Base-by-base conservation (phyloP, 2,329 filamentous ascomycete species). In the Aspergillus neoniger region DNA sequence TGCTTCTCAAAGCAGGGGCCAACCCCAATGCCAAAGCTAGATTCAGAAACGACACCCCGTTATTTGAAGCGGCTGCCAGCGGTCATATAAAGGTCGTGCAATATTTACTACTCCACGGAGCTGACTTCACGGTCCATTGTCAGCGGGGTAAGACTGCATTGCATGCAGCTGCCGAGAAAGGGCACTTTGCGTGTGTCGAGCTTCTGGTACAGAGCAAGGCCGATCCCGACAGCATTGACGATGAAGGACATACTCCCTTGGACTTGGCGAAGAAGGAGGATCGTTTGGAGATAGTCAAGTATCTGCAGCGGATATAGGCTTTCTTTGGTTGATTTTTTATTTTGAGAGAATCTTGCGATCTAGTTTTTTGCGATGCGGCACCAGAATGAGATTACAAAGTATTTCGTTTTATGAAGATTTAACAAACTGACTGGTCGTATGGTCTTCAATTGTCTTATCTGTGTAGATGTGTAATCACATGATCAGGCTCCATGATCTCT, bases 1-100 rank as follows among this genome's bases (percentile, higher is more conserved):
- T 55, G 21, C 39, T 55, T 15, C 39, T 55, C 21, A 17, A 30
- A n/a, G 52, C 39, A n/a, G 52, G 52, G 4, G 52, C 52, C 38
- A 28, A 55, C 32, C 39, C 52, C 23, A 55, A 55, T 19, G 23
- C 38, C 4, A 14, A 3, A 14, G 52, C 52, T 4, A 55, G 12
- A 25, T 30, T 19, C 3, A 30, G 8, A 2, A 43, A 30, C 5
- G 47, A 30, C 28, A 55, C 52, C 1, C 52, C 52, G 0, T 17
- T 55, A 7, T 55, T 36, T 55, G 52, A 55, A 21, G 52, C 52
- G 6, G 52, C 52, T 6, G 32, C 23, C 17, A 25, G 44, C 6
- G 52, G 52, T 39, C 23, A 55, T n/a, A n/a, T 9, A 5, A 43
- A 30, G 39, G 39, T 55, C 15, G 32, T 55, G 6, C 52, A 44